A percentile compares a stretch with the other conserved stretches of the same genome.
These are phyloP conservation scores for Mycena galopus DNA, from an alignment of 768 basidiomycete species.

Conservation along the genomic window DNA sequence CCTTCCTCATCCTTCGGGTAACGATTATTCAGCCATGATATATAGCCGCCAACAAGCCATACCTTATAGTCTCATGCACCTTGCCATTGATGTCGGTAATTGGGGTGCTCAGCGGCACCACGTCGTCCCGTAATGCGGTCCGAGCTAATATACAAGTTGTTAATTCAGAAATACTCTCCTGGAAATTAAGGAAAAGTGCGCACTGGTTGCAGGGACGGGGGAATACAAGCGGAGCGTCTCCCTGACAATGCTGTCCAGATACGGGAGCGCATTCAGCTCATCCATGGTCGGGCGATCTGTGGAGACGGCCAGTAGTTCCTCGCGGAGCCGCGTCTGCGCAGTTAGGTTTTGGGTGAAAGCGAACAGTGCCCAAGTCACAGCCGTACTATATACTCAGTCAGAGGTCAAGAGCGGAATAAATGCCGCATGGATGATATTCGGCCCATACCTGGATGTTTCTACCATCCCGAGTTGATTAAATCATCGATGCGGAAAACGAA, in stretches of 20 bases:
- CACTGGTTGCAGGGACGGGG: neutral
- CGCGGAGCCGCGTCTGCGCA: conserved; percentile 2
- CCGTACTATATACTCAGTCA: neutral
- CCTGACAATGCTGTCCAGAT: neutral
- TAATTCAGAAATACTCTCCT: neutral
- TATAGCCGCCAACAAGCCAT: too few relatives aligned
- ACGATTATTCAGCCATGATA: too few relatives aligned
- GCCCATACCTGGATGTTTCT: neutral
- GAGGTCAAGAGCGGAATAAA: too few relatives aligned
- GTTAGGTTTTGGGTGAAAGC: neutral
- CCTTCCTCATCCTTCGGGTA: neutral
- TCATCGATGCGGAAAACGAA: neutral
- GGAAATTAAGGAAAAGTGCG: neutral
- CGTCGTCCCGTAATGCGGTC: neutral
- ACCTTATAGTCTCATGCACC: too few relatives aligned
- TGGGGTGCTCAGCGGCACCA: neutral
- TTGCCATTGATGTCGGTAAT: too few relatives aligned
- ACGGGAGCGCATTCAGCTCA: conserved; percentile 9
- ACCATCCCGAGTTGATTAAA: neutral
- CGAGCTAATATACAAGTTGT: neutral
- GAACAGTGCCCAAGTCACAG: conserved; percentile 5
- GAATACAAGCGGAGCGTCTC: conserved; percentile 9
- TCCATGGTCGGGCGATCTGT: conserved; percentile 17
- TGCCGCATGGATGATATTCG: neutral
- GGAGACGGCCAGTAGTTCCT: conserved; percentile 1